phyloP scores from a whole-genome alignment of 805 yeast genomes.

The Candida jianshihensis region DNA sequence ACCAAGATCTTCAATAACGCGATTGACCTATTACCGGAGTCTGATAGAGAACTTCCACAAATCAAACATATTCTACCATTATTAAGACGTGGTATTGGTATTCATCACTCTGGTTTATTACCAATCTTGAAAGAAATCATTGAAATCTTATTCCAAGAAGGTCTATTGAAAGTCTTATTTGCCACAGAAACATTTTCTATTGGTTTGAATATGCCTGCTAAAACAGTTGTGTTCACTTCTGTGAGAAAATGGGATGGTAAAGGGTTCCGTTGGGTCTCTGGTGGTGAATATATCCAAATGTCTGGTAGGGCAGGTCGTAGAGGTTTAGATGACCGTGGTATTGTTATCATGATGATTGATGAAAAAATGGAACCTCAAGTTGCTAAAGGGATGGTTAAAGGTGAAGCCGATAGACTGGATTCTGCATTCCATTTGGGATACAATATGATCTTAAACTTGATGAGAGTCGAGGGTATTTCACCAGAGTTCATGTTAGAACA shows the following conservation, averaged over 20 bases:
- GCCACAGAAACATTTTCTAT: slow-evolving; percentile 98
- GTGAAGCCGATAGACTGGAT: slow-evolving; percentile 95
- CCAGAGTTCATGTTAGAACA: slow-evolving; percentile 95
- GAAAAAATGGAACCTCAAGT: slow-evolving; percentile 99
- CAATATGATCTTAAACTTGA: slow-evolving; percentile 90
- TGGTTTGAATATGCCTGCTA: slow-evolving; percentile 99
- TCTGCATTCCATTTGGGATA: slow-evolving; percentile 97
- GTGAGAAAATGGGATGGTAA: slow-evolving; percentile 98
- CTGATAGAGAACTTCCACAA: slow-evolving; percentile 90
- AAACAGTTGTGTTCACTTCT: slow-evolving; percentile 95
- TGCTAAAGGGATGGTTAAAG: slow-evolving; percentile 99
- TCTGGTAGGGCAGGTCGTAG: slow-evolving; percentile 99
- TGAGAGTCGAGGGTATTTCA: slow-evolving; percentile 97
- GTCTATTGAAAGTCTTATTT: slow-evolving; percentile 85
- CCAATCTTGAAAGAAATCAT: slow-evolving; percentile 93
- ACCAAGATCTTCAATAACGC: slow-evolving; percentile 90
- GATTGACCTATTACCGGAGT: slow-evolving; percentile 77
- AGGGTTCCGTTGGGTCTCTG: slow-evolving; percentile 97
- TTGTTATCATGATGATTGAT: slow-evolving; percentile 98
- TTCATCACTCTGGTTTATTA: slow-evolving; percentile 93
- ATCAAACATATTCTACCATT: slow-evolving; percentile 87
- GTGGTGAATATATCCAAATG: slow-evolving; percentile 99
- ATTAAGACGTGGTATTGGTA: slow-evolving; percentile 92
- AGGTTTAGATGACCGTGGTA: slow-evolving; percentile 98
- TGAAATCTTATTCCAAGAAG: slow-evolving; percentile 95